Percentiles rank a stretch among this genome's conserved stretches.
Evolutionary conservation across 306 rosid genomes (phyloP).

Genomic region (Citrullus mucosospermus): DNA sequence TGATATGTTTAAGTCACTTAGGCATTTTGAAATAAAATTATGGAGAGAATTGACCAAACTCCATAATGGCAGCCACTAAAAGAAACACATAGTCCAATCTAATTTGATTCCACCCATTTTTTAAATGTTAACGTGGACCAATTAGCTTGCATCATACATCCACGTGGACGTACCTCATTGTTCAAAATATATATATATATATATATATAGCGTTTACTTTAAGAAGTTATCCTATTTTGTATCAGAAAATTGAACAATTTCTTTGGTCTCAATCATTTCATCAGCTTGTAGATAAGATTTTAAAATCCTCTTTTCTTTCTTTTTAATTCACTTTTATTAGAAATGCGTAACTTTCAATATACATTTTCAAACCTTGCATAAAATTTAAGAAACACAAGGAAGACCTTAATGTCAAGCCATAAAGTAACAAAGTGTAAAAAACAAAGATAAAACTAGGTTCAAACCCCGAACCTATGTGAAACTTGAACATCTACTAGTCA

Average conservation of each 20-base stretch:
- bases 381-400: too few relatives aligned
- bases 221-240: background rate
- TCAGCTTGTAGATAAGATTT: background rate
- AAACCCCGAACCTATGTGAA: too few relatives aligned
- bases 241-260: background rate
- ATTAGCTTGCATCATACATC: background rate
- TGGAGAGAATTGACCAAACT: background rate
- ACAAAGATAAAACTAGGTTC: too few relatives aligned
- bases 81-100: background rate
- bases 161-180: background rate
- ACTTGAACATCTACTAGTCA: too few relatives aligned
- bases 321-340: too few relatives aligned
- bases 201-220: background rate
- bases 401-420: too few relatives aligned
- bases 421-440: too few relatives aligned
- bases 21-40: background rate
- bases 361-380: too few relatives aligned
- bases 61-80: background rate
- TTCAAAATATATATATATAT: background rate
- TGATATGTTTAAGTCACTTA: background rate
- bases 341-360: too few relatives aligned
- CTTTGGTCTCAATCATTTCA: background rate
- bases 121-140: background rate
- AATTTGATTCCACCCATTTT: background rate
- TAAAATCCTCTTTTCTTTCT: background rate